A percentile compares a stretch with the other conserved stretches of the same genome.
Evolutionary conservation across 1,284 basidiomycete species (phyloP).

Genomic region (Dichomitus squalens): DNA sequence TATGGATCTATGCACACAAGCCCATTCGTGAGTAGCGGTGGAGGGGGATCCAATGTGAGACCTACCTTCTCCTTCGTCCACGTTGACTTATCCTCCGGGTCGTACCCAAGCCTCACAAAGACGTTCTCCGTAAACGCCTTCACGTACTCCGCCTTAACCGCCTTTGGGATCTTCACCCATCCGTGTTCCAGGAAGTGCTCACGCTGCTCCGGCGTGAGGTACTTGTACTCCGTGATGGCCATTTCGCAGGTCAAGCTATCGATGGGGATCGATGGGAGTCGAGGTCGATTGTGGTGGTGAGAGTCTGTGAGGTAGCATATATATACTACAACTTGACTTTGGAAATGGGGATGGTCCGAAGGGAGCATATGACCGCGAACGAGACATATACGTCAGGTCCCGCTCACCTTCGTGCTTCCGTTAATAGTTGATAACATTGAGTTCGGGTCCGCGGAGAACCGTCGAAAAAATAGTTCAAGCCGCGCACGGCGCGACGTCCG

Average conservation of each 20-base stretch:
- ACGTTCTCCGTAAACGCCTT: slow-evolving; percentile 35
- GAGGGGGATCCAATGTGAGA: no score
- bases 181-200: slow-evolving; percentile 40
- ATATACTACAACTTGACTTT: not conserved
- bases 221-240: slow-evolving; percentile 28
- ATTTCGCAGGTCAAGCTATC: slow-evolving; percentile 8
- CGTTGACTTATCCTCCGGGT: slow-evolving; percentile 35
- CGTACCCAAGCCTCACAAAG: slow-evolving; percentile 39
- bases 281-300: no score
- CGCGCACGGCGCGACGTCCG: no score
- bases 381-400: not conserved
- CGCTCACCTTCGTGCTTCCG: no score
- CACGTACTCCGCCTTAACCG: slow-evolving; percentile 34
- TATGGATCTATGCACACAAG: slow-evolving; percentile 30
- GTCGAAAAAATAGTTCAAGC: not conserved
- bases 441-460: not conserved
- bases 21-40: no score
- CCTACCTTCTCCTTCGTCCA: slow-evolving; percentile 36
- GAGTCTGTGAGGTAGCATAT: no score
- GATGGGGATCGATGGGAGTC: not conserved
- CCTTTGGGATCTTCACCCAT: slow-evolving; percentile 37
- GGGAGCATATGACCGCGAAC: not conserved
- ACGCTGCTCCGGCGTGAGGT: slow-evolving; percentile 34
- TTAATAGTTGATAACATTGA: no score
- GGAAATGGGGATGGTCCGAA: not conserved